Evolutionary conservation across 1,139 yeast genomes (phyloP).

Genomic region (Debaryomyces udenii): DNA sequence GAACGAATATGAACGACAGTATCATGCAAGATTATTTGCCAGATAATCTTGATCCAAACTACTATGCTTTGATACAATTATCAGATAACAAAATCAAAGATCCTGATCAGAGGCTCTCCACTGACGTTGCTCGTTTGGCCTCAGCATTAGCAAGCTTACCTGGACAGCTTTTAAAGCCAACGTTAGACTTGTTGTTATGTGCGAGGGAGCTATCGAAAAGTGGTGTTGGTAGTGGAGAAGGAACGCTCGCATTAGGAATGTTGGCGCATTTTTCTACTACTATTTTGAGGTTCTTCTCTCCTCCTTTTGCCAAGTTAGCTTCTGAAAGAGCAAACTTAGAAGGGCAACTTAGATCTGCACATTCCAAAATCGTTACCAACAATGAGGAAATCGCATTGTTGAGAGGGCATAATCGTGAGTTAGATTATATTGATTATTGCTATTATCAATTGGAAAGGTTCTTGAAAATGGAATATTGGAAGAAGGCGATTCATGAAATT

Average conservation of each 20-base stretch:
- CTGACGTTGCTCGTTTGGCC: constrained; percentile 77
- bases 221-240: constrained; percentile 84
- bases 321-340: constrained; percentile 79
- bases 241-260: constrained; percentile 77
- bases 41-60: constrained; percentile 52
- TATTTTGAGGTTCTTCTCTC: constrained; percentile 74
- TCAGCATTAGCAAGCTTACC: constrained; percentile 74
- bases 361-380: constrained; percentile 76
- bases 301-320: constrained; percentile 86
- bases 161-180: constrained; percentile 85
- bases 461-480: constrained; percentile 74
- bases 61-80: constrained; percentile 53
- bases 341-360: constrained; percentile 82
- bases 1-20: constrained; percentile 65
- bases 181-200: constrained; percentile 78
- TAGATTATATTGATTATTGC: constrained; percentile 75
- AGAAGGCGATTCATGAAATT: constrained; percentile 72
- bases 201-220: constrained; percentile 76
- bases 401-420: constrained; percentile 79
- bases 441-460: constrained; percentile 83
- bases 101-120: constrained; percentile 82
- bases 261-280: constrained; percentile 82
- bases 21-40: constrained; percentile 73
- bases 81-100: constrained; percentile 61
- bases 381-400: constrained; percentile 88